Evolutionary conservation across 345 rosid species (phyloP), one percentile per base, ranked within the genome.

Genomic region (Ailanthus altissimus): DNA sequence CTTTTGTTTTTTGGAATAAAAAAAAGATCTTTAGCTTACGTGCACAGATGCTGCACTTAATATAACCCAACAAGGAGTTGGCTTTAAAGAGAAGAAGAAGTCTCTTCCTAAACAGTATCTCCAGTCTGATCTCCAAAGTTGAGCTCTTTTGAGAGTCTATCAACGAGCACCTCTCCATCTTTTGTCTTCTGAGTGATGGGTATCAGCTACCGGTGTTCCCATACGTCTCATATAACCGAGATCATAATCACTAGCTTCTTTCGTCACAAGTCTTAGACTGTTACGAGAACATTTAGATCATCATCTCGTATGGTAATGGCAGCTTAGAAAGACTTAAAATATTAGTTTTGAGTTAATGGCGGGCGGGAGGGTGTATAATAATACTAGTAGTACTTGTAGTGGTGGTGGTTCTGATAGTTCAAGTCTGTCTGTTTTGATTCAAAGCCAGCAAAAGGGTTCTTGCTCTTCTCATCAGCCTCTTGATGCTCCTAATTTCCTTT

Each of bases 191-290:
- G 90, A 84, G 84, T 84, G 91, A 91, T 91, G 95, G 91, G 91
- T 78, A 85, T 82, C 88, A 86, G 83, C 85, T 51, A 84, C 83
- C 84, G 90, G 57, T 85, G 95, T 75, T 89, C 93, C 74, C 88
- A 84, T 83, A 88, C 90, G 21, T 91, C 91, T 78, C 89, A 88
- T 82, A 89, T 91, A 83, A 89, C 96, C 36, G 90, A 88, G 68
- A 87, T 91, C 82, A 88, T 89, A 86, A 88, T 87, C 83, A 91
- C 96, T 81, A 91, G 96, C 83, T 91, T 91, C 83, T 89, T 91
- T 68, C 96, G 96, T 80, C 96, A 89, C 58, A 89, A 91, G 84
- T 11, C 79, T 43, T 88, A 83, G 50, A 70, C 20, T 50, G n/a
- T 18, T 42, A 11, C 43, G 38, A 32, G 38, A 32, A 1, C 38